These are phyloP conservation scores for Trypanosoma vivax DNA, from an alignment of 208 protist species.

Conservation along the genomic window DNA sequence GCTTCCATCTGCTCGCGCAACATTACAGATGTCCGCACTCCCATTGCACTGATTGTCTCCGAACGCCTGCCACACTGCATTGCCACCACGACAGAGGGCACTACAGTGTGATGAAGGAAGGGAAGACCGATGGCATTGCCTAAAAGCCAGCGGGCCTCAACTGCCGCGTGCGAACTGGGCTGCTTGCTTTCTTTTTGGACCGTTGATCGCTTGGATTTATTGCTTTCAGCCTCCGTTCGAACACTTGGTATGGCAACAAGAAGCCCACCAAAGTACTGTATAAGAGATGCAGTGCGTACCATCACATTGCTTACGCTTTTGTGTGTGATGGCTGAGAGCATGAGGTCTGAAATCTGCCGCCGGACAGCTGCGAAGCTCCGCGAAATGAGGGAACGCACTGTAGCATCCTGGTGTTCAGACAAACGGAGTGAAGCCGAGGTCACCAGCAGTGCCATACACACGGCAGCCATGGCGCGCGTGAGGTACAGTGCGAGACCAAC, in stretches of 20 bases:
- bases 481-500: constrained; percentile 71
- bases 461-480: constrained; percentile 26
- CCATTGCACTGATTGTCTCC: constrained; percentile 46
- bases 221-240: not conserved
- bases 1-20: constrained; percentile 71
- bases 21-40: constrained; percentile 42
- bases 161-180: constrained; percentile 9
- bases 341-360: constrained; percentile 44
- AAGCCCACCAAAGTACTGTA: constrained; percentile 75
- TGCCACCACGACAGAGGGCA: constrained; percentile 44
- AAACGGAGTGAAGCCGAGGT: not conserved
- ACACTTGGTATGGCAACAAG: constrained; percentile 48
- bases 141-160: constrained; percentile 35
- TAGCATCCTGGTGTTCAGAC: not conserved
- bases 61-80: constrained; percentile 38
- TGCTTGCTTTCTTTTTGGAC: constrained; percentile 1
- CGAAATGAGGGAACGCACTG: constrained; percentile 10
- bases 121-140: constrained; percentile 18
- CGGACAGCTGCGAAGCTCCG: constrained; percentile 35
- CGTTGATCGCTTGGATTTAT: not conserved
- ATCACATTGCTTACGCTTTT: constrained; percentile 65
- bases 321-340: constrained; percentile 51
- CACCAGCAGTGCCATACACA: constrained; percentile 30
- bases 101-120: constrained; percentile 28
- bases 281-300: constrained; percentile 74